Evolutionary conservation across 78 protist species (phyloP), one percentile per base, ranked within the genome.

Genomic region (Dictyostelium capitatum): DNA sequence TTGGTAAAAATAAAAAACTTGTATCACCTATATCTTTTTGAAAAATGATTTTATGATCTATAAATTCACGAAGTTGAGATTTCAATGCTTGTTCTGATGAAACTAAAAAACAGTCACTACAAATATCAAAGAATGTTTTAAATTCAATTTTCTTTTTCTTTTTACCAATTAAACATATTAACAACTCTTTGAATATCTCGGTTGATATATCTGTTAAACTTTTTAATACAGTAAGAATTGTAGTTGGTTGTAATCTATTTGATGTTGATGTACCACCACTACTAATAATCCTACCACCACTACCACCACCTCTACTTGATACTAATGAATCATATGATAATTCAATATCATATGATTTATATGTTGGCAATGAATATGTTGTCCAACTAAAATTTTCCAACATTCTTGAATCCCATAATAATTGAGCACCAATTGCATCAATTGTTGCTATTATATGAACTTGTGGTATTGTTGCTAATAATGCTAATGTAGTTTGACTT

Each of bases 301-400:
- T 23, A 56, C 64, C 64, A 56, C 70, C 41, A 25, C 20, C 41
- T 25, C 28, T 62, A 9, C 14, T 17, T 9, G 43, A 4, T 46
- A 46, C 32, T 17, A 23, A 19, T 59, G 69, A 59, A 4, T 46
- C 37, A 20, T 73, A 46, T 0, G 56, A 46, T 73, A 73, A 32
- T n/a, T 73, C 79, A 10, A 30, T 43, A 15, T 46, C 28, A 46
- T 73, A 73, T 0, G 51, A 25, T 46, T 9, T 17, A 46, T 73
- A 73, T 5, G 79, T 73, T 73, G 79, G 51, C 57, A 73, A n/a
- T 73, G 79, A 46, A 73, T 73, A 32, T 4, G 32, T 37, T n/a
- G 46, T 32, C 79, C 79, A 73, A 46, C 23, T 46, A 50, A 73
- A 73, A 20, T n/a, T 37, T 20, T n/a, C 20, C 6, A 46, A 37